Conservation (phyloP, 495 filamentous ascomycete species). For the Cercophora samala region DNA sequence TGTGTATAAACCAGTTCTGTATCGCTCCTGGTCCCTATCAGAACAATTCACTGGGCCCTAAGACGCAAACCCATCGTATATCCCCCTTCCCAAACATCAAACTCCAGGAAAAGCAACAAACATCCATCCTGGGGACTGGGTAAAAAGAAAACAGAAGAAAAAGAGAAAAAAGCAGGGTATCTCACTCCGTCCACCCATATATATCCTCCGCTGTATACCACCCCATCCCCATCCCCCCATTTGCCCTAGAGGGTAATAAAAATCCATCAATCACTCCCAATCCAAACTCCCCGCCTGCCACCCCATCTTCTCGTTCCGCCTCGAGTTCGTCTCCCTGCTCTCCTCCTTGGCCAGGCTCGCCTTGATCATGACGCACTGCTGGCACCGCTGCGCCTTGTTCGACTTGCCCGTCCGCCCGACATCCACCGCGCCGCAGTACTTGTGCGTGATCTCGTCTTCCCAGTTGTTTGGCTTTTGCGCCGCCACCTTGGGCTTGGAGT, state of each 20-base stretch:
- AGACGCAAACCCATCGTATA: background rate
- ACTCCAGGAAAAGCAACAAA: background rate
- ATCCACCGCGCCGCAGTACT: constrained; percentile 32
- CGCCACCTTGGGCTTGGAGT: constrained; percentile 21
- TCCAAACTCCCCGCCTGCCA: constrained; percentile 15
- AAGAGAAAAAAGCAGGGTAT: background rate
- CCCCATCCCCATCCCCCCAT: background rate
- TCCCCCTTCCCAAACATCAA: background rate
- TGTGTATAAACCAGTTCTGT: background rate
- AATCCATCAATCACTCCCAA: background rate
- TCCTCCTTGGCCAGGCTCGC: constrained; percentile 17
- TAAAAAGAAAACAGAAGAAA: too few species aligned
- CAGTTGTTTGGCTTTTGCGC: constrained; percentile 24
- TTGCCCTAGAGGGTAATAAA: background rate
- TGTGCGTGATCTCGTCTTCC: constrained; percentile 26
- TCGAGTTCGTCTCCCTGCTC: constrained; percentile 11
- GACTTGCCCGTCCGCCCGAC: constrained; percentile 22
- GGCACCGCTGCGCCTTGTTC: constrained; percentile 34
- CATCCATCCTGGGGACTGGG: background rate
- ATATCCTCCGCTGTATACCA: background rate
- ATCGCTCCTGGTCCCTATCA: too few species aligned
- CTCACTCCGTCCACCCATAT: background rate
- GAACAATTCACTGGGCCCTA: too few species aligned
- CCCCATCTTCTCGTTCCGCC: constrained; percentile 28
- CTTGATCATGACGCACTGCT: constrained; percentile 29